A percentile compares a stretch with the other conserved stretches of the same genome.
Evolutionary conservation across 495 filamentous ascomycete genomes (phyloP).

Genomic region (Xanthoparmelia taractica): DNA sequence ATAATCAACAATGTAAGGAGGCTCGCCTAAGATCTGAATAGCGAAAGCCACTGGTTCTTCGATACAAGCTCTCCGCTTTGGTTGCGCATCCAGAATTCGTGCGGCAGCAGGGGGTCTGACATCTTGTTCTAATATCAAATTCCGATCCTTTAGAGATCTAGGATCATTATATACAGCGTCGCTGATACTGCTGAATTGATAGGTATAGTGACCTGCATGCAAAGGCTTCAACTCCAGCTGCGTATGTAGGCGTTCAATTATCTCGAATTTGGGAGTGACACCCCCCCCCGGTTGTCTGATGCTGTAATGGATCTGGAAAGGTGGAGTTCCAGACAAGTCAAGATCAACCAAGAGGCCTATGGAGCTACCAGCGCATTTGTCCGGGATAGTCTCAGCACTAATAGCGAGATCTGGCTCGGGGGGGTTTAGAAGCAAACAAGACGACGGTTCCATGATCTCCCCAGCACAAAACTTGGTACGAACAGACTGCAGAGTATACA

Average conservation of each 20-base stretch:
- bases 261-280: slow-evolving; percentile 41
- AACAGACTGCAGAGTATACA: slow-evolving; percentile 75
- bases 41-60: slow-evolving; percentile 68
- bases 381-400: slow-evolving; percentile 68
- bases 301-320: slow-evolving; percentile 70
- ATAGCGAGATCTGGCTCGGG: slow-evolving; percentile 74
- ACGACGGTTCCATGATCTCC: slow-evolving; percentile 84
- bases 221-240: slow-evolving; percentile 79
- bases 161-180: slow-evolving; percentile 64
- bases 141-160: slow-evolving; percentile 43
- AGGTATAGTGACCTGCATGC: slow-evolving; percentile 76
- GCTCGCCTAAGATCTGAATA: slow-evolving; percentile 67
- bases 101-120: slow-evolving; percentile 89
- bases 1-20: slow-evolving; percentile 85
- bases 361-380: slow-evolving; percentile 89
- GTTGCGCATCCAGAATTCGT: slow-evolving; percentile 49
- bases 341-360: slow-evolving; percentile 82
- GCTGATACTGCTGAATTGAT: slow-evolving; percentile 70
- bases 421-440: slow-evolving; percentile 82
- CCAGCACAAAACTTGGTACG: slow-evolving; percentile 73
- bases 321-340: slow-evolving; percentile 82
- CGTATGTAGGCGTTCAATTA: slow-evolving; percentile 57
- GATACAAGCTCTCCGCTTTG: slow-evolving; percentile 61
- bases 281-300: slow-evolving; percentile 52
- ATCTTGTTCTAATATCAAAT: slow-evolving; percentile 66